Base-by-base conservation (phyloP, 2,329 filamentous ascomycete species). In the Trichoderma endophyticum region DNA sequence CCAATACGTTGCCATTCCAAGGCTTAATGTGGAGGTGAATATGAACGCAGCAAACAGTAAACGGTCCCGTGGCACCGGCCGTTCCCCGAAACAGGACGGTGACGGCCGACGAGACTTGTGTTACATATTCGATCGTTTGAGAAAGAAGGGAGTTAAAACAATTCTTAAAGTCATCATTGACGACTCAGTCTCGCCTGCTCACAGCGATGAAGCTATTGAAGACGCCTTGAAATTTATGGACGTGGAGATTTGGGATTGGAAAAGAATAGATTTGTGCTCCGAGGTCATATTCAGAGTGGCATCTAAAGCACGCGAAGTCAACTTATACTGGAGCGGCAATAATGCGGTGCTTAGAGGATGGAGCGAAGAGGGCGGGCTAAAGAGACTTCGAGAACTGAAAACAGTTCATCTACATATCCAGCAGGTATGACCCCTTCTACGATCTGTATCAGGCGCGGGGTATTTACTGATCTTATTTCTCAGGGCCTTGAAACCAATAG, bases 251-350 rank as follows among this genome's bases (percentile, higher is more conserved):
- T 78, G 77, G 70, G 75, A 81, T 39, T 81, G 80, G 80, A 75
- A 72, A 6, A 79, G 78, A 71, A 59, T 71, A 3, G 80, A 81
- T 62, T 63, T 81, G 2, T 77, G 75, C 61, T 76, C 75, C 1
- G 75, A 77, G 9, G 74, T 75, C 3, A 76, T 80, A 8, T 51
- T 43, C 21, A 62, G 61, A 43, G 64, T 71, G 18, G 64, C 72
- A 11, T 68, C 72, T 12, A 72, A 68, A 62, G 69, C 68, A 8
- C 62, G 69, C 26, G 71, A 65, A 4, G 71, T 81, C 5, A 69
- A 76, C 8, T 73, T 82, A 1, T 78, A 78, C 43, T 81, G 76
- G 76, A 78, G 76, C 61, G 79, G 80, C 4, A 81, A 79, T 68
- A 79, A 80, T 61, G 77, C 79, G 4, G 76, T 81, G 7, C 73